Evolutionary conservation across 805 yeast genomes (phyloP), one percentile per base, ranked within the genome.

Genomic region (Lipomyces mesembrius): DNA sequence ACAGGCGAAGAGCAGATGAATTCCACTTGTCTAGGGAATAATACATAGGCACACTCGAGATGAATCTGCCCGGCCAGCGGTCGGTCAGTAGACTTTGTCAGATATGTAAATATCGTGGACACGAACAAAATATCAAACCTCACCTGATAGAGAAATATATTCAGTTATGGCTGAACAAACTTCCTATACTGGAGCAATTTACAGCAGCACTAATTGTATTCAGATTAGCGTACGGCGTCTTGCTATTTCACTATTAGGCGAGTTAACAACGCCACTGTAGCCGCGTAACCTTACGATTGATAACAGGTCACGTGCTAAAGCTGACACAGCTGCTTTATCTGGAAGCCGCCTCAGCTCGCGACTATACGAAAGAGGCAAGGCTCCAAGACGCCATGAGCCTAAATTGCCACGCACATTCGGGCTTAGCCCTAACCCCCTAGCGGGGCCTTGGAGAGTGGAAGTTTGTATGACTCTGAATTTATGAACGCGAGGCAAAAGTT

Each of bases 1-100:
- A 43, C 49, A 17, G 22, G 20, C 49, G 2, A 3, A 8, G n/a
- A 17, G n/a, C 35, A 53, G 32, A n/a, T 53, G 34, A 20, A 17
- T 43, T n/a, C 22, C 8, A 8, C 49, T 35, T 35, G 39, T 35
- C 39, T 43, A 7, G 20, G 49, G 49, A 43, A 17, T 17, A 43
- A 43, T 43, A 17, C 49, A 43, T 6, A 43, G 49, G 49, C 22
- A 17, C 49, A 52, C n/a, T 25, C 56, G 56, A 52, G 56, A 52
- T 52, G 34, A n/a, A 12, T 52, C 56, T 20, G 22, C n/a, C n/a
- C 32, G 56, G 32, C 22, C n/a, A n/a, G 49, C 20, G 25, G 49
- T 43, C 49, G 0, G 49, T 43, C 43, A n/a, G 49, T 17, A n/a
- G 49, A 43, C 22, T 17, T 17, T n/a, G 20, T 17, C 20, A 17